Evolutionary conservation across 345 rosid genomes (phyloP).

Genomic region (Iberis pinnata): DNA sequence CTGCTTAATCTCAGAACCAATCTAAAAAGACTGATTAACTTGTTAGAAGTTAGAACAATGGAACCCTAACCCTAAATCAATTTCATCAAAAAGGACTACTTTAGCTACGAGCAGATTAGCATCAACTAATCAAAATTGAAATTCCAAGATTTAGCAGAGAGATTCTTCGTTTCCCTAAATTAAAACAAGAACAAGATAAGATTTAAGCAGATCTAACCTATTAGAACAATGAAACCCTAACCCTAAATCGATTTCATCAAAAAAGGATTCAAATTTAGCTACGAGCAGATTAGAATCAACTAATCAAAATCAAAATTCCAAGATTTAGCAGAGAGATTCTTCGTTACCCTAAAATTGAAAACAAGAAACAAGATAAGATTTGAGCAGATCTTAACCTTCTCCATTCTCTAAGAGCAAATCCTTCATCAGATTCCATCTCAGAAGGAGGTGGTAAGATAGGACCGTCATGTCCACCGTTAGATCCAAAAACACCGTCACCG

Average conservation of each 20-base stretch:
- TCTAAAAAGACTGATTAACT: no score
- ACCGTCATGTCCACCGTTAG: slow-evolving; percentile 42
- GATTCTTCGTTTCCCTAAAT: neutral
- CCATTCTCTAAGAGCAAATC: slow-evolving; percentile 67
- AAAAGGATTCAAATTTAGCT: neutral
- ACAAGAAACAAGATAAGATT: neutral
- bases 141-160: neutral
- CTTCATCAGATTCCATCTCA: slow-evolving; percentile 56
- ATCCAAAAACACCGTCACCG: slow-evolving; percentile 34
- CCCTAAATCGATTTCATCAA: neutral
- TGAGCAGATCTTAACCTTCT: slow-evolving; percentile 51
- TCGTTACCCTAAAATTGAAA: neutral
- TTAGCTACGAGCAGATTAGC: no score
- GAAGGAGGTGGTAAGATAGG: slow-evolving; percentile 50
- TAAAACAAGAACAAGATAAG: neutral
- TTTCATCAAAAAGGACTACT: neutral
- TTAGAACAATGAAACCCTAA: neutral
- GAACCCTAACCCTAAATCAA: neutral
- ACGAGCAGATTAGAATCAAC: neutral
- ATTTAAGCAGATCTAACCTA: slow-evolving; percentile 9
- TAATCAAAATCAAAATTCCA: neutral
- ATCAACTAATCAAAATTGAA: neutral
- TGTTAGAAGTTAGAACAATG: no score
- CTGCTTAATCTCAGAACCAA: no score
- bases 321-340: neutral